Base-by-base conservation (phyloP, 768 basidiomycete species). In the Russula compacta region DNA sequence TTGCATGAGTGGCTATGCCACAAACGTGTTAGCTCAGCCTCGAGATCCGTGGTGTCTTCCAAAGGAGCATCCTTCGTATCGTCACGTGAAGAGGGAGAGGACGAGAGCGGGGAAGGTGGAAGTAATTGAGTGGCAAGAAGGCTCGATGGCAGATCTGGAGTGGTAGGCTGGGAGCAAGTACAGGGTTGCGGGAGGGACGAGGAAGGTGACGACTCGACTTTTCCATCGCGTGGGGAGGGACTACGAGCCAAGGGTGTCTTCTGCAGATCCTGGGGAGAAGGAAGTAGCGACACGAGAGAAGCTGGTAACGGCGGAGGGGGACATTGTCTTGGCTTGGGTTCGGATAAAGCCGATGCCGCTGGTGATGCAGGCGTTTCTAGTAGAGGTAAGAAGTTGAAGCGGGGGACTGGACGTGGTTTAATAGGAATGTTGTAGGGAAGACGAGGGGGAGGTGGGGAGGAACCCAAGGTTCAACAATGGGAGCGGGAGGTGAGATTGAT, bases 351-450 rank as follows among this genome's bases (percentile, higher is more conserved):
- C 5, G 51, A 40, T 17, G 32, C 21, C 5, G 32, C 35, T 11
- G 61, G 14, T 12, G 47, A 19, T 8, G 54, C 21, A 7, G 57
- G 39, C 12, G 57, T 50, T 6, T 66, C 65, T 14, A 66, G 59
- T 7, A 66, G 43, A 40, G 65, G 65, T 15, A 66, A 40, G 44
- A 66, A 66, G 11, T 60, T 43, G 44, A 66, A 66, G 42, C 64
- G 64, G 7, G 65, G 56, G 24, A 46, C 19, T 19, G 59, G 54
- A 36, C 63, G 65, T 8, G 59, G 57, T 29, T 53, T 47, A 7
- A 44, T 44, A 10, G 61, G 61, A 32, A 63, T 63, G 24, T 63
- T 63, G 11, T 63, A 63, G 4, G 61, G 61, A 38, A 63, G 61
- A 7, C 61, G 61, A 32, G 61, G 56, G 1, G 61, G 61, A 2